Conservation (phyloP, 192 early-diverging fungal species). For the Mycoemilia scoparia region DNA sequence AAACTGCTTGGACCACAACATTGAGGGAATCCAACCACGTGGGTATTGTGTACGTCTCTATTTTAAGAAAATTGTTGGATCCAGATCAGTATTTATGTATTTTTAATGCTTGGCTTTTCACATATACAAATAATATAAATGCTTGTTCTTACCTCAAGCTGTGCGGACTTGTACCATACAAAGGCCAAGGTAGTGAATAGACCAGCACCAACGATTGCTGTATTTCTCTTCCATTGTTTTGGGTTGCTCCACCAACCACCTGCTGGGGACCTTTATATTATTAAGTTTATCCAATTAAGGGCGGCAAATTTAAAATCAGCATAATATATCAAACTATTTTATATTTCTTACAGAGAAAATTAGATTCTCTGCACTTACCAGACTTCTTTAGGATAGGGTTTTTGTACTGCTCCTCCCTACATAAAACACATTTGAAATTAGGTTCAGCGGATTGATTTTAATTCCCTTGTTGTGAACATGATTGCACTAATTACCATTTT, state of each 20-base stretch:
- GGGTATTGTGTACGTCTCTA: constrained; percentile 23
- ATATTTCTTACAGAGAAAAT: no score
- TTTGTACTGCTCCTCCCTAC: constrained; percentile 26
- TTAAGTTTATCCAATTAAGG: constrained; percentile 5
- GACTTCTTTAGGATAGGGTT: constrained; percentile 27
- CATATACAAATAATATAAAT: no score
- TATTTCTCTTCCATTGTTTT: constrained; percentile 34
- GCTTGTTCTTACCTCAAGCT: constrained; percentile 17
- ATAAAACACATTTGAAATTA: no score
- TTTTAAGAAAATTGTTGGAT: no score
- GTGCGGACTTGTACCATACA: constrained; percentile 40
- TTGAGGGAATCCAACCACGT: constrained; percentile 31
- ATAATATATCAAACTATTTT: no score
- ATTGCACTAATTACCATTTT: no score
- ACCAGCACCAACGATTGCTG: constrained; percentile 13
- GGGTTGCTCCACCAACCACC: constrained; percentile 51
- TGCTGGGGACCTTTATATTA: constrained; percentile 29
- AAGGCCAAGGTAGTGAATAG: constrained; percentile 10
- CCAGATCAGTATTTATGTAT: no score
- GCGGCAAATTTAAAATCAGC: no score
- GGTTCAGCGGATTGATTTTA: no score
- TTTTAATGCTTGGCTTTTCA: no score
- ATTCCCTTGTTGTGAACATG: no score
- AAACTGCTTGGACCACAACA: constrained; percentile 33
- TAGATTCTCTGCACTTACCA: no score